Evolutionary conservation across 2,329 filamentous ascomycete species (phyloP).

Genomic region (Amphichorda felina): DNA sequence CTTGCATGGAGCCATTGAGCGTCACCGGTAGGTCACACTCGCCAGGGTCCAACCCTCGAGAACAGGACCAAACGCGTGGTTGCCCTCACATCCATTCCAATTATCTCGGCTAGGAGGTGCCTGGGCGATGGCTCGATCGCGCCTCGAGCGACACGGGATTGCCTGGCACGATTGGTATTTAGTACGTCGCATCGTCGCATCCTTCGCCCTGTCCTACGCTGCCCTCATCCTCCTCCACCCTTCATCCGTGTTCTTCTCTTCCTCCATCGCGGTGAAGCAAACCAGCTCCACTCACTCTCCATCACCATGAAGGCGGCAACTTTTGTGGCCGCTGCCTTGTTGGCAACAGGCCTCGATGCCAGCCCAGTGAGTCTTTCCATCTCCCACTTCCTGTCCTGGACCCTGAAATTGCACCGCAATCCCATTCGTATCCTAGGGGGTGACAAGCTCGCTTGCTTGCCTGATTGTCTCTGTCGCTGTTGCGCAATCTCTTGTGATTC

Average conservation of each 20-base stretch:
- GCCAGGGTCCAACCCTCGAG: too few species aligned
- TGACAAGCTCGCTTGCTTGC: neutral
- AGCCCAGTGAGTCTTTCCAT: conserved; percentile 1
- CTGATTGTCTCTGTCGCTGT: neutral
- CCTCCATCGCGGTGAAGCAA: neutral
- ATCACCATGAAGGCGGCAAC: conserved; percentile 20
- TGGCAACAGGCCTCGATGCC: conserved; percentile 16
- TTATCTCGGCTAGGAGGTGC: too few species aligned
- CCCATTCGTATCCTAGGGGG: neutral
- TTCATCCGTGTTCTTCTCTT: neutral
- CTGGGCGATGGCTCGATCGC: too few species aligned
- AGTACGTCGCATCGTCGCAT: neutral
- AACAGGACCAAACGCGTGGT: too few species aligned
- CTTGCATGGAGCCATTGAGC: too few species aligned
- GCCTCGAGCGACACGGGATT: too few species aligned
- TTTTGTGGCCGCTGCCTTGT: conserved; percentile 16
- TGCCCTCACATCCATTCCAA: too few species aligned
- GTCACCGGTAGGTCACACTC: too few species aligned
- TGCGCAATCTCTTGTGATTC: neutral
- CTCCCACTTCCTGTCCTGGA: neutral
- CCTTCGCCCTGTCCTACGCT: neutral
- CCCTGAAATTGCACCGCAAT: neutral
- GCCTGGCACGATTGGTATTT: too few species aligned
- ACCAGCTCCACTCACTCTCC: neutral
- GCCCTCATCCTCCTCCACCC: neutral